Evolutionary conservation across 2,329 filamentous ascomycete genomes (phyloP).

Genomic region (Aspergillus niger): DNA sequence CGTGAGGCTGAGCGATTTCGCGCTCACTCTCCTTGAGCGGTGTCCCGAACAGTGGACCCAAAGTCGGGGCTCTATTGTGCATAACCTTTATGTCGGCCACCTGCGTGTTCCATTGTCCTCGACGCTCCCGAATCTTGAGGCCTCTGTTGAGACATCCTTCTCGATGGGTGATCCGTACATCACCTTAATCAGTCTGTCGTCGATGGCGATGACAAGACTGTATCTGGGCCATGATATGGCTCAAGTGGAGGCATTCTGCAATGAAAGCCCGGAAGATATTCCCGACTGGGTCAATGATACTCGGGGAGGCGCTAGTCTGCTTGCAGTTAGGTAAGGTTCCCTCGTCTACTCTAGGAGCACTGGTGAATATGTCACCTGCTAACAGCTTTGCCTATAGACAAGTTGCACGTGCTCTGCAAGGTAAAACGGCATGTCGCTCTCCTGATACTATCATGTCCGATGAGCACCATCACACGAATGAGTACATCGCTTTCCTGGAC

Average conservation of each 20-base stretch:
- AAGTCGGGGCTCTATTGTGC: slow-evolving; percentile 58
- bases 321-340: slow-evolving; percentile 46
- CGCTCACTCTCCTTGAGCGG: slow-evolving; percentile 54
- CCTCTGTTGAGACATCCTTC: slow-evolving; percentile 59
- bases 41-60: slow-evolving; percentile 58
- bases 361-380: not conserved
- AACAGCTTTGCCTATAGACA: slow-evolving; percentile 41
- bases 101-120: slow-evolving; percentile 55
- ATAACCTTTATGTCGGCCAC: slow-evolving; percentile 65
- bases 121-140: slow-evolving; percentile 55
- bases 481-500: slow-evolving; percentile 53
- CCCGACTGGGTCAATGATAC: slow-evolving; percentile 59
- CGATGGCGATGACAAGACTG: slow-evolving; percentile 59
- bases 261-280: slow-evolving; percentile 59
- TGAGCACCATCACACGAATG: slow-evolving; percentile 52
- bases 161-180: slow-evolving; percentile 61
- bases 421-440: slow-evolving; percentile 57
- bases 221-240: slow-evolving; percentile 60
- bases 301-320: slow-evolving; percentile 60
- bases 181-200: slow-evolving; percentile 59
- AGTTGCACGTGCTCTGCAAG: slow-evolving; percentile 60
- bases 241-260: slow-evolving; percentile 60
- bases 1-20: slow-evolving; percentile 55
- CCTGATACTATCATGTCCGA: slow-evolving; percentile 57
- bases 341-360: not conserved